Percentiles rank a stretch among this genome's conserved stretches.
Conservation (phyloP, 2,329 filamentous ascomycete genomes). For the Colletotrichum sp. region DNA sequence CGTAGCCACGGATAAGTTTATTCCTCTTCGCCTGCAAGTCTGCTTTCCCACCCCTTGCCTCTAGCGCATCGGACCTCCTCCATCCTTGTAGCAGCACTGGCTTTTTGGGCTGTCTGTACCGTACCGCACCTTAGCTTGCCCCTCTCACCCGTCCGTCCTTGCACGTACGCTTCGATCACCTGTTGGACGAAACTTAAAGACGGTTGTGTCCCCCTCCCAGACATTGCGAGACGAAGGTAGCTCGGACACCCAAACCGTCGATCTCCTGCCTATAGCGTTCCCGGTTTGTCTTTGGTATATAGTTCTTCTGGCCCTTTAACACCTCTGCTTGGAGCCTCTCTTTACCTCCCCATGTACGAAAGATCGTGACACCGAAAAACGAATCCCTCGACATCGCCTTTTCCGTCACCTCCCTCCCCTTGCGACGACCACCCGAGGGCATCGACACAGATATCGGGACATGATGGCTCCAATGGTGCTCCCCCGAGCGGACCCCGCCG, state of each 20-base stretch:
- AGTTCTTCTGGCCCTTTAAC: conserved; percentile 6
- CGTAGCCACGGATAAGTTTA: neutral
- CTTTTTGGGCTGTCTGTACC: neutral
- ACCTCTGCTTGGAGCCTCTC: neutral
- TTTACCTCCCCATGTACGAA: neutral
- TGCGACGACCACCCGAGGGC: neutral
- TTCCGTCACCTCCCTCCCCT: neutral
- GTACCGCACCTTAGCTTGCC: neutral
- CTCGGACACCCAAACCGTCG: conserved; percentile 14
- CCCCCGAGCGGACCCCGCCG: neutral
- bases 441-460: neutral
- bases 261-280: conserved; percentile 3
- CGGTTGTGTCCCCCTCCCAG: conserved; percentile 9
- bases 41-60: neutral
- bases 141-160: neutral
- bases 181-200: conserved; percentile 20
- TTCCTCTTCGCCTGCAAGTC: neutral
- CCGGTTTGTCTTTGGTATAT: conserved; percentile 14
- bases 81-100: conserved; percentile 7
- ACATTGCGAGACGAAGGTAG: conserved; percentile 15
- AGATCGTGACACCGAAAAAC: conserved; percentile 2
- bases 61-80: neutral
- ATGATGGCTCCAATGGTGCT: conserved; percentile 13
- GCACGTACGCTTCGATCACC: conserved; percentile 16
- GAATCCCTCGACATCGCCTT: neutral